Evolutionary conservation across 176 grass and related monocot species (phyloP), one percentile per base, ranked within the genome.

Genomic region (Rhipidocladum racemiflorum): DNA sequence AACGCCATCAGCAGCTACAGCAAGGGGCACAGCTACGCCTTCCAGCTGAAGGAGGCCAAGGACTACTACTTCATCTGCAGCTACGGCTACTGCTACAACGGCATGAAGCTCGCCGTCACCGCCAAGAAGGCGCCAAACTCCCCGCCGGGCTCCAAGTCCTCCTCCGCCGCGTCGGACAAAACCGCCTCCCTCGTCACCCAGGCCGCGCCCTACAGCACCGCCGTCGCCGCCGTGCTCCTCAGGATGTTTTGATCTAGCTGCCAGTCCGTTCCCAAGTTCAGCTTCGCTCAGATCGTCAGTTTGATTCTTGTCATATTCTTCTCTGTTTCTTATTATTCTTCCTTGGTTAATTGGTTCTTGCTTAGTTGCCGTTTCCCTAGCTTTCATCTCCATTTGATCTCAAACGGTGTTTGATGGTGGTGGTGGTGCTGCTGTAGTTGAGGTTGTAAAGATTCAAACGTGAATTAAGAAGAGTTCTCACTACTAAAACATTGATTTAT

Each of bases 11-110:
- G 44, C 68, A 95, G 90, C 89, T 93, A 93, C 87, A 99, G 81
- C 89, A 99, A 99, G 85, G 97, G 97, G 0, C 56, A 54, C 57
- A 87, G 65, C 89, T 96, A 93, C 76, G 93, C 96, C 11, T 99
- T 99, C 83, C 70, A 95, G 86, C 92, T 99, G 68, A 99, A 93
- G 82, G 84, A 99, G 74, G 94, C 96, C 75, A 93, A 90, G 76
- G 81, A 77, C 38, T 99, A 95, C 87, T 99, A 93, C 86, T 99
- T 99, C 89, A 93, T 99, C 87, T 95, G 96, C 85, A 99, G 96
- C 81, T 95, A 87, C 38, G 96, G 96, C 2, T 99, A 99, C 91
- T 99, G 96, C 89, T 99, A 93, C 80, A 9, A 38, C 14, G 96
- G 96, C 36, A 99, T 99, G 96, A 99, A 95, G 86, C 79, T 99